Base-by-base conservation (phyloP, 192 early-diverging fungal genomes). In the Pilobolus umbonatus region DNA sequence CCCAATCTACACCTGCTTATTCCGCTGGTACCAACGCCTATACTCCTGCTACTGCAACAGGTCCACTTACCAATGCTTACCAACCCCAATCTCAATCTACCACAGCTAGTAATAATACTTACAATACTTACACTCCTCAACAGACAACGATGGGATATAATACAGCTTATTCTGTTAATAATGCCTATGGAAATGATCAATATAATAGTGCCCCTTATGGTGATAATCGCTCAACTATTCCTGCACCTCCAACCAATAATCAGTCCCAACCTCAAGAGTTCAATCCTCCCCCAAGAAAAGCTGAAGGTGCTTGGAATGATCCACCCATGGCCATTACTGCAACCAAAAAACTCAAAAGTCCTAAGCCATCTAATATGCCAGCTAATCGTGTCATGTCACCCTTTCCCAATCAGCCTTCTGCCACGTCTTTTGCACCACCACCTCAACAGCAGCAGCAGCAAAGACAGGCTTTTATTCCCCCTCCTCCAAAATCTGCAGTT, bases 241-340 rank as follows among this genome's bases (percentile, higher is more conserved):
- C 67, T 44, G 40, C 32, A 0, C 59, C 67, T 35, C 60, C 67
- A 4, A 54, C 67, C 5, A 39, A 47, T 36, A 40, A 42, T 4
- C 47, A 34, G 14, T 21, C 22, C n/a, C 22, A 34, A 38, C 39
- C 39, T 19, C 66, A 72, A 17, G 77, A 75, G 25, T 64, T 71
- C 46, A 47, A 61, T 10, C 38, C 46, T 5, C 72, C 74, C 21
- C 69, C 68, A 34, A 72, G 72, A 28, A 80, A 75, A 42, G 62
- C 70, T 36, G 57, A 67, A 30, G 61, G 73, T 19, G 76, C 75
- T 48, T 84, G 79, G 79, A 84, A 84, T 55, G 81, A 84, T 57
- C 77, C 81, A 26, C 81, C 81, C 48, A 48, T 75, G 61, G 24
- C 43, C 3, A 8, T 52, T 26, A 39, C 61, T 32, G 44, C 47